Percentiles rank a stretch among this genome's conserved stretches.
These are phyloP conservation scores for Ascochyta clinopodiicola DNA, from an alignment of 2,329 filamentous ascomycete species.

Conservation along the genomic window DNA sequence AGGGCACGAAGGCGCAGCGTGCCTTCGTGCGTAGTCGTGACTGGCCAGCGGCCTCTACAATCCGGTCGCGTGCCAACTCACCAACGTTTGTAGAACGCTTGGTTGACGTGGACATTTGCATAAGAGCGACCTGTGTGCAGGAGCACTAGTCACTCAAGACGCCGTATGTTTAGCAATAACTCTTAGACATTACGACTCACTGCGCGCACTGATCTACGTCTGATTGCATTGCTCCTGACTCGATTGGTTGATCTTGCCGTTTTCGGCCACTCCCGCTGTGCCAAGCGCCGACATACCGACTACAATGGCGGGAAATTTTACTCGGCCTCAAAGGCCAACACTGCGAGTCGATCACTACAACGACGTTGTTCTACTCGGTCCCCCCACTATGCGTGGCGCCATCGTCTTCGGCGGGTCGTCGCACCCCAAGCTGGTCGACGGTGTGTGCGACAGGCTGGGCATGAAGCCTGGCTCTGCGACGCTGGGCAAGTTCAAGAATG, in stretches of 20 bases:
- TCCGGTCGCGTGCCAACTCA: slow-evolving; percentile 44
- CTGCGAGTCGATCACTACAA: slow-evolving; percentile 35
- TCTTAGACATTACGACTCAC: not conserved
- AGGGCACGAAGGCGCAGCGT: slow-evolving; percentile 48
- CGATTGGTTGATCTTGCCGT: slow-evolving; percentile 1
- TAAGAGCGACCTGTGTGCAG: not conserved
- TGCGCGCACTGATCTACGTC: not conserved
- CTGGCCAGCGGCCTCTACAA: slow-evolving; percentile 25
- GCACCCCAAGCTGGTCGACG: slow-evolving; percentile 68
- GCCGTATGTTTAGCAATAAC: not conserved
- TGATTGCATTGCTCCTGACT: slow-evolving; percentile 6
- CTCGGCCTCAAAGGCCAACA: slow-evolving; percentile 23
- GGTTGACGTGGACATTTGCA: slow-evolving; percentile 3
- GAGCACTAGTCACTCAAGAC: not conserved
- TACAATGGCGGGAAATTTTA: slow-evolving; percentile 37
- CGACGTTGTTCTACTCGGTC: slow-evolving; percentile 40
- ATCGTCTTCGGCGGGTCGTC: slow-evolving; percentile 72
- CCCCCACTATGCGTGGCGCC: slow-evolving; percentile 66
- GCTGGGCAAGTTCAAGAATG: slow-evolving; percentile 72
- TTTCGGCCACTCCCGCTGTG: slow-evolving; percentile 5
- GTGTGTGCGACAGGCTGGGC: slow-evolving; percentile 71
- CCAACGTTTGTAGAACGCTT: slow-evolving; percentile 30
- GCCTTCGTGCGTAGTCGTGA: slow-evolving; percentile 35
- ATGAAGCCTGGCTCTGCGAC: slow-evolving; percentile 65
- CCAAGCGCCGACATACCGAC: slow-evolving; percentile 19